phyloP scores from a whole-genome alignment of 192 early-diverging fungal genomes.

The Diversispora eburnea region DNA sequence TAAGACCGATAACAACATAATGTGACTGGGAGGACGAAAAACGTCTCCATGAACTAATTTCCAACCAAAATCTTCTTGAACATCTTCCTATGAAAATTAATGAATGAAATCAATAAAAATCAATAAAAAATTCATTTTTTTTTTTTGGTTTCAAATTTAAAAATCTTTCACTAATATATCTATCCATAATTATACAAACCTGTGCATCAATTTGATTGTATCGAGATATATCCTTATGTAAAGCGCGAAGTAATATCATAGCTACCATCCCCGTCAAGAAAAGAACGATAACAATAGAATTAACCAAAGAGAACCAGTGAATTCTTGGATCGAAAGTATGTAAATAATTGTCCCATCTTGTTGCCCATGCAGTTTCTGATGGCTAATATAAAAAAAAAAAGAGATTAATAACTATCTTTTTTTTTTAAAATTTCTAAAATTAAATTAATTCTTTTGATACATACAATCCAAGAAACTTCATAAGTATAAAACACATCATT shows the following conservation, averaged over 20 bases:
- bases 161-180: too few species aligned
- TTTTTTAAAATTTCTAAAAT: too few species aligned
- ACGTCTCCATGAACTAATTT: slow-evolving; percentile 97
- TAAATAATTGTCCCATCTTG: slow-evolving; percentile 84
- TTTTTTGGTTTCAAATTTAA: too few species aligned
- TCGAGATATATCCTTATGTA: slow-evolving; percentile 89
- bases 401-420: too few species aligned
- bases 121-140: too few species aligned
- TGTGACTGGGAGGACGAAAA: slow-evolving; percentile 82
- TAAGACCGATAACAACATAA: slow-evolving; percentile 73
- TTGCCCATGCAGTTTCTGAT: slow-evolving; percentile 71
- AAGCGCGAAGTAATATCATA: slow-evolving; percentile 81
- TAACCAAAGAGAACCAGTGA: slow-evolving; percentile 94
- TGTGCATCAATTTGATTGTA: slow-evolving; percentile 72
- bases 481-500: slow-evolving; percentile 62
- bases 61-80: slow-evolving; percentile 96
- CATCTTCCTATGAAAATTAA: slow-evolving; percentile 49
- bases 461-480: slow-evolving; percentile 56
- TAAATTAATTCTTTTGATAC: slow-evolving; percentile 12
- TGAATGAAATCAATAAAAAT: too few species aligned
- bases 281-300: slow-evolving; percentile 90
- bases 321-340: slow-evolving; percentile 85
- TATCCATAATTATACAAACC: slow-evolving; percentile 6
- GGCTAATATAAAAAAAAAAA: slow-evolving; percentile 27
- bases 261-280: slow-evolving; percentile 90